Evolutionary conservation across 2,329 filamentous ascomycete genomes (phyloP).

Genomic region (Aspergillus fumigatiaffinis): DNA sequence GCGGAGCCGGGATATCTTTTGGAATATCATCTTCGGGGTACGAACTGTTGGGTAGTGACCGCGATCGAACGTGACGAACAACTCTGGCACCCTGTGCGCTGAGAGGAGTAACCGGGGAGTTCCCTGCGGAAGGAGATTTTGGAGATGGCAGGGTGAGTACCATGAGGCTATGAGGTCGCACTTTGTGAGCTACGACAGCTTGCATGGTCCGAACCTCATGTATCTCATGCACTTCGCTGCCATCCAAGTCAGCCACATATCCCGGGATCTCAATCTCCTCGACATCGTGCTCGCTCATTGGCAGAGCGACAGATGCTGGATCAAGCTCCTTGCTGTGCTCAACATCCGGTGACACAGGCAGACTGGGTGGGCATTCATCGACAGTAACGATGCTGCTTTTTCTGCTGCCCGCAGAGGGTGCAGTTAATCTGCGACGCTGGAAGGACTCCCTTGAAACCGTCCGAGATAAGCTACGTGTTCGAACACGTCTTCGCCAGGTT

Average conservation of each 20-base stretch:
- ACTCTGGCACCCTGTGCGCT: slow-evolving; percentile 21
- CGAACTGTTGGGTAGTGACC: slow-evolving; percentile 47
- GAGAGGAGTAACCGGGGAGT: slow-evolving; percentile 22
- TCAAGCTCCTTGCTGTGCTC: slow-evolving; percentile 25
- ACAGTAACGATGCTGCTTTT: slow-evolving; percentile 37
- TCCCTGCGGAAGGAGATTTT: slow-evolving; percentile 22
- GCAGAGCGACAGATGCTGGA: slow-evolving; percentile 29
- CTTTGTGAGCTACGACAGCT: slow-evolving; percentile 37
- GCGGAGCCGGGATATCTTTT: slow-evolving; percentile 11
- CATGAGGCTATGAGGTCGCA: slow-evolving; percentile 41
- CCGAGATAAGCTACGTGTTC: slow-evolving; percentile 33
- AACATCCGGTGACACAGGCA: slow-evolving; percentile 8
- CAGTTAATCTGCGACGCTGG: slow-evolving; percentile 25
- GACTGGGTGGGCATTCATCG: slow-evolving; percentile 24
- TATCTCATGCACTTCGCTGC: slow-evolving; percentile 35
- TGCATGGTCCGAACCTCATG: slow-evolving; percentile 31
- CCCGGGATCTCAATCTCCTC: slow-evolving; percentile 78
- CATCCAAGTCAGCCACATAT: slow-evolving; percentile 59
- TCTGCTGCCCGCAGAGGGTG: slow-evolving; percentile 26
- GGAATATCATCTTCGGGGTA: slow-evolving; percentile 15
- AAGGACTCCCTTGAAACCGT: slow-evolving; percentile 42
- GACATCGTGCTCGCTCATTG: slow-evolving; percentile 34
- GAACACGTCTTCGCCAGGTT: slow-evolving; percentile 79
- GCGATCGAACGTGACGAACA: slow-evolving; percentile 40
- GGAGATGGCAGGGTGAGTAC: slow-evolving; percentile 33